Evolutionary conservation across 176 grass and related monocot species (phyloP), one percentile per base, ranked within the genome.

Genomic region (Rhynchospora pubera): DNA sequence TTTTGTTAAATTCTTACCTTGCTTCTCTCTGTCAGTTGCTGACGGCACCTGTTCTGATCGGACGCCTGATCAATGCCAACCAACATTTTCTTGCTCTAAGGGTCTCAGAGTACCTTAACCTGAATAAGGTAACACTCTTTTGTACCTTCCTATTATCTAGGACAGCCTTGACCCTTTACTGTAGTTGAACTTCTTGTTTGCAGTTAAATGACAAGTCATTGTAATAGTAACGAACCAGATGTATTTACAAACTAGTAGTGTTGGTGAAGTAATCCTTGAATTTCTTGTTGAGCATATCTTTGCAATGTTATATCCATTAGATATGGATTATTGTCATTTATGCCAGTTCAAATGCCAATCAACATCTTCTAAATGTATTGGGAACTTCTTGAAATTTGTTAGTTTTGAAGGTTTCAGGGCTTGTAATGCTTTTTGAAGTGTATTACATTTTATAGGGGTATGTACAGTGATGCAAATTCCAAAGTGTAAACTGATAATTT

Each of bases 41-140:
- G 61, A 94, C 95, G 23, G 84, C 92, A 78, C 84, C 92, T 53
- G 92, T 98, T 81, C 84, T 98, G 72, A 85, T 93, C 88, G 95
- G 89, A 57, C 89, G 92, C 51, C 84, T 98, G 51, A 87, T 98
- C 73, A 98, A 94, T 87, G 89, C 88, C 56, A 91, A 93, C 82
- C 90, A 94, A 72, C 95, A 98, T 80, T 90, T 98, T 85, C 85
- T 94, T 85, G 92, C 95, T 72, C 87, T 98, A 85, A 87, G 92
- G 77, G 90, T 98, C 84, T 98, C 95, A 50, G 92, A 98, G 60
- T 98, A 94, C 82, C 92, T 98, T 82, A 91, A 89, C 79, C 70
- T 98, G 46, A 98, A 87, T 32, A 89, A 90, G 71, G 95, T 98
- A 98, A 88, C 26, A 65, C 47, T 84, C 60, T 86, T 85, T 78